Conservation (phyloP, 805 yeast species). For the Metschnikowia dekortorum region DNA sequence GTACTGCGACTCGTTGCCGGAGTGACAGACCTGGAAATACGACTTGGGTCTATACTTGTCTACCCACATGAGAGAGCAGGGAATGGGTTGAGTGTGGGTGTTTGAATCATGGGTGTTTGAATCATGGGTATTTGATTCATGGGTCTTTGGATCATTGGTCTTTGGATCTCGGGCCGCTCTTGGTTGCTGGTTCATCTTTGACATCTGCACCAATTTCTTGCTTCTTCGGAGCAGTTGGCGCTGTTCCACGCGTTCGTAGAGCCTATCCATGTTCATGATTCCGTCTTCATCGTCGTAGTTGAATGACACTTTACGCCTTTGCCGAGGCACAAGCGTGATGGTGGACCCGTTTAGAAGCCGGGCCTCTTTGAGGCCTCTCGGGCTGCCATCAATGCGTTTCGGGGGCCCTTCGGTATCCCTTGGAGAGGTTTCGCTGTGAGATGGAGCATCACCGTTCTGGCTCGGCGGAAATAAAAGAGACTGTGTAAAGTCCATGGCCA, state of each 20-base stretch:
- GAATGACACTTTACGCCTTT: neutral
- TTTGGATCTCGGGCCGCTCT: too few species aligned
- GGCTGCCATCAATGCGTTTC: neutral
- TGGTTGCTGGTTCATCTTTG: neutral
- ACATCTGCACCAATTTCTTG: slow-evolving; percentile 1
- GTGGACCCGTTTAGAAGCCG: slow-evolving; percentile 12
- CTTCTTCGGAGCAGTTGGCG: slow-evolving; percentile 10
- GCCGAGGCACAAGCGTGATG: slow-evolving; percentile 12
- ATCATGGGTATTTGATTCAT: too few species aligned
- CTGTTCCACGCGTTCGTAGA: slow-evolving; percentile 14
- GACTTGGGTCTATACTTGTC: slow-evolving; percentile 37
- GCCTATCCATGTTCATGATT: slow-evolving; percentile 14
- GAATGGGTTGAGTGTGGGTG: neutral
- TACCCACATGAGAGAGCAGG: slow-evolving; percentile 26
- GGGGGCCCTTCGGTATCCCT: neutral
- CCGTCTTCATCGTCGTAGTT: slow-evolving; percentile 9
- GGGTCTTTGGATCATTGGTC: too few species aligned
- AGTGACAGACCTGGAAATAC: slow-evolving; percentile 37
- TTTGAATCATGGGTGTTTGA: too few species aligned
- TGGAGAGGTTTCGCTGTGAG: neutral
- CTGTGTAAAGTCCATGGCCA: neutral
- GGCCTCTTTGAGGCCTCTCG: slow-evolving; percentile 5
- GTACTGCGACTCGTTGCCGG: slow-evolving; percentile 42
- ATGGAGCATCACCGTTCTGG: neutral
- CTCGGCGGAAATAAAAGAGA: slow-evolving; percentile 5